Conservation (phyloP, 2,329 filamentous ascomycete species). For the Aureobasidium mangrovei region DNA sequence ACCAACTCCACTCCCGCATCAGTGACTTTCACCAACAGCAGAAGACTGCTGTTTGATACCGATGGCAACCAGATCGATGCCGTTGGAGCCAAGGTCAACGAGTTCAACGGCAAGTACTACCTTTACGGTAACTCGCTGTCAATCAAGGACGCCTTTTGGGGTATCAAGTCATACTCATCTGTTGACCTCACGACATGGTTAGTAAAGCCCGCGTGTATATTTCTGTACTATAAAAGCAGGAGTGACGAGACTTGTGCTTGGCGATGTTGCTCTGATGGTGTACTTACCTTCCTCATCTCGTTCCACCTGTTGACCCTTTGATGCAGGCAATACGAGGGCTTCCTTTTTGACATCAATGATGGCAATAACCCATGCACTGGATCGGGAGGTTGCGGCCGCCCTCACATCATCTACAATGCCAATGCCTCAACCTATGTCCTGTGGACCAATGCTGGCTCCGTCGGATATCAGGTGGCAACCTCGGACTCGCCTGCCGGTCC, state of each 20-base stretch:
- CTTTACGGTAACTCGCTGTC: constrained; percentile 23
- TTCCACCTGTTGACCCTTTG: not conserved
- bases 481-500: constrained; percentile 19
- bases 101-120: constrained; percentile 21
- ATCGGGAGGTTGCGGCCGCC: constrained; percentile 19
- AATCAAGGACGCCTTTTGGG: constrained; percentile 18
- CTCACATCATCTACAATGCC: constrained; percentile 21
- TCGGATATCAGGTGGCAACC: constrained; percentile 20
- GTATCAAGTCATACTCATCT: constrained; percentile 22
- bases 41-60: constrained; percentile 20
- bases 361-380: constrained; percentile 12
- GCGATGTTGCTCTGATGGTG: not conserved
- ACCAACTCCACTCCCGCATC: not conserved
- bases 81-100: constrained; percentile 21
- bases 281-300: not conserved
- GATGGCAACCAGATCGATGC: constrained; percentile 23
- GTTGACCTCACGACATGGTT: constrained; percentile 18
- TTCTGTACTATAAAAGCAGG: too few relatives aligned
- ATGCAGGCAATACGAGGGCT: constrained; percentile 20
- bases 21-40: constrained; percentile 19
- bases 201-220: not conserved
- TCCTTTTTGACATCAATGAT: constrained; percentile 18
- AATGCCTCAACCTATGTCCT: constrained; percentile 19
- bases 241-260: too few relatives aligned
- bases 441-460: constrained; percentile 21